phyloP scores from a whole-genome alignment of 139 green algal species.

The Tetradesmus obliquus region DNA sequence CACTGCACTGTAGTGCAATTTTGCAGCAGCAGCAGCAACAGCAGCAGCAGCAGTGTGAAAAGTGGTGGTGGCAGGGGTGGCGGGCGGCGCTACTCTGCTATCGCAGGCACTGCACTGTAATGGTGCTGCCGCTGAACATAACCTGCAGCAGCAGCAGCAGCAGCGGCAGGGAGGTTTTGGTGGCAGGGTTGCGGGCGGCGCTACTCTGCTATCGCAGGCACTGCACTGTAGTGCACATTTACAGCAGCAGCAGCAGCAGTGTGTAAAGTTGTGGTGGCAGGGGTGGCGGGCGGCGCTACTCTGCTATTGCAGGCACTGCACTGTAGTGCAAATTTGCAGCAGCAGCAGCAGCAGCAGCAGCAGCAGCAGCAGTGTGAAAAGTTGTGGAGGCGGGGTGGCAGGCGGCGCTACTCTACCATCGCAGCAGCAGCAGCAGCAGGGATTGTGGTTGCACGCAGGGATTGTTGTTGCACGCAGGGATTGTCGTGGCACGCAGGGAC shows the following conservation, averaged over 20 bases:
- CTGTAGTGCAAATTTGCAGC: too few species aligned
- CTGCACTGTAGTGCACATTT: not conserved
- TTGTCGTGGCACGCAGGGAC: too few species aligned
- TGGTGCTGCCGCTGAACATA: too few species aligned
- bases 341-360: conserved; percentile 28
- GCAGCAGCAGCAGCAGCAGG: not conserved
- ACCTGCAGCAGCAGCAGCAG: conserved; percentile 25
- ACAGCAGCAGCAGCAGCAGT: not conserved
- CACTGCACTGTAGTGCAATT: not conserved
- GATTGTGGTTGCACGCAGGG: too few species aligned
- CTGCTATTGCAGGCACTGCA: not conserved
- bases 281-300: not conserved
- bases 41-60: not conserved
- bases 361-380: not conserved
- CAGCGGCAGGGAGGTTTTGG: not conserved
- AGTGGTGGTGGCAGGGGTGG: not conserved
- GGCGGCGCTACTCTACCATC: not conserved
- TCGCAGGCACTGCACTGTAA: not conserved
- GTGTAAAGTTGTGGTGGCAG: not conserved
- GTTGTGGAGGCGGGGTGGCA: not conserved
- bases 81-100: not conserved
- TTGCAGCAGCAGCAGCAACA: not conserved
- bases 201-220: conserved; percentile 2
- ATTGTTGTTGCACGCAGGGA: too few species aligned
- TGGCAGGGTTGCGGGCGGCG: not conserved